Evolutionary conservation across 257 asterid species (phyloP).

Genomic region (Galeopsis tetrahit): DNA sequence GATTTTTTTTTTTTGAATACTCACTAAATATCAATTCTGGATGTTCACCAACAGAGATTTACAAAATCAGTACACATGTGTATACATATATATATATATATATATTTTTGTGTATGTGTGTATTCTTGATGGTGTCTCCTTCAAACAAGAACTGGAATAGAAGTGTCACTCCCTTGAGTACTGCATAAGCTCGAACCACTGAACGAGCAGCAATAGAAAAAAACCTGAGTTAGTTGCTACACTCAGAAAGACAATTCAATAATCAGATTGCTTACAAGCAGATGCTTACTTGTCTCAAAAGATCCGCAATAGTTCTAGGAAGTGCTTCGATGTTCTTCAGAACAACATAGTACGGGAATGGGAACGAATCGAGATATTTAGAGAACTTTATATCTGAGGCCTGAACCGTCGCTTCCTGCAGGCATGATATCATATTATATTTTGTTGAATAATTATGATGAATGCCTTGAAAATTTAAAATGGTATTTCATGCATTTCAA

Average conservation of each 20-base stretch:
- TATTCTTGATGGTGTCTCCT: background rate
- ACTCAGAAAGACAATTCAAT: background rate
- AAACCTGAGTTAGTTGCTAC: background rate
- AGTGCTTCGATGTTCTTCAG: slow-evolving; percentile 86
- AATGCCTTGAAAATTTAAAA: background rate
- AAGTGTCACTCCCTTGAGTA: slow-evolving; percentile 48
- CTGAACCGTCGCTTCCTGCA: slow-evolving; percentile 65
- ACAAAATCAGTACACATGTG: background rate
- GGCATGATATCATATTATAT: slow-evolving; percentile 14
- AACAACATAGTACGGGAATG: slow-evolving; percentile 86
- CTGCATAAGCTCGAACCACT: slow-evolving; percentile 99
- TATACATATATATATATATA: background rate
- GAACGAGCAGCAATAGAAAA: slow-evolving; percentile 29
- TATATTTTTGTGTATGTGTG: background rate
- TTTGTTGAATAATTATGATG: background rate
- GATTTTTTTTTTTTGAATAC: too few relatives aligned
- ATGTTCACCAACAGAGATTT: slow-evolving; percentile 6
- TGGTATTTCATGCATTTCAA: background rate
- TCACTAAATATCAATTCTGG: too few relatives aligned
- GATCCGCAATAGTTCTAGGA: slow-evolving; percentile 88
- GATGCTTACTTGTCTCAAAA: slow-evolving; percentile 80
- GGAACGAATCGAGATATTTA: slow-evolving; percentile 79
- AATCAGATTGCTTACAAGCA: background rate
- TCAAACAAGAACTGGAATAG: too few relatives aligned
- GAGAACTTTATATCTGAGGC: slow-evolving; percentile 43